Evolutionary conservation across 1,284 basidiomycete species (phyloP).

Genomic region (Tilletia caries): DNA sequence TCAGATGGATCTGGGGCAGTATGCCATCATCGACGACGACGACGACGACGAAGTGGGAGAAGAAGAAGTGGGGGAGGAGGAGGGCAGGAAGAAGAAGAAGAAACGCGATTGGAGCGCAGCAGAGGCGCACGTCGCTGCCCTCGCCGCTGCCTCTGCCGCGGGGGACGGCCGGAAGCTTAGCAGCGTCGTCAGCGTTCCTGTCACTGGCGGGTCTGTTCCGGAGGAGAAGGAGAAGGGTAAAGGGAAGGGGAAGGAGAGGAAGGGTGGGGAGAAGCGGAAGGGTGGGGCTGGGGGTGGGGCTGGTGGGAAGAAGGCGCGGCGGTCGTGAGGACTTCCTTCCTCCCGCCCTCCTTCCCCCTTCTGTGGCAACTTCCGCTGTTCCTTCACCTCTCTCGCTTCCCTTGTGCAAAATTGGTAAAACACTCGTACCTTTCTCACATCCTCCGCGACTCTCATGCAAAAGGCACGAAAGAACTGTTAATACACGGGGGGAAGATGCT

Average conservation of each 20-base stretch:
- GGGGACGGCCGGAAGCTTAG: constrained; percentile 2
- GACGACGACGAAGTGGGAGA: constrained; percentile 15
- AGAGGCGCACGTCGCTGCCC: constrained; percentile 33
- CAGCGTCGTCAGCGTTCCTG: constrained; percentile 11
- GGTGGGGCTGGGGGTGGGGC: neutral
- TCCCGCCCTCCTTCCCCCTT: too few species aligned
- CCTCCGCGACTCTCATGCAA: too few species aligned
- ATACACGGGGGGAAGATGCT: too few species aligned
- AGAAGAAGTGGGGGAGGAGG: neutral
- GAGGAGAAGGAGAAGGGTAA: neutral
- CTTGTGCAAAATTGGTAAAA: too few species aligned
- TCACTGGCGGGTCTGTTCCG: neutral
- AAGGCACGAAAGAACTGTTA: too few species aligned
- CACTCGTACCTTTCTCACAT: too few species aligned
- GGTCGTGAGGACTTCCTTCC: neutral
- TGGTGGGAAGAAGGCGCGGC: constrained; percentile 8
- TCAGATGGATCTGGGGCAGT: constrained; percentile 37
- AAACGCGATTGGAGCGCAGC: constrained; percentile 40
- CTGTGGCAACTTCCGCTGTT: too few species aligned
- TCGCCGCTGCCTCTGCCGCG: neutral
- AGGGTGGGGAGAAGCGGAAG: neutral
- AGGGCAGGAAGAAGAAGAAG: too few species aligned
- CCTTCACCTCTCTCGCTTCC: too few species aligned
- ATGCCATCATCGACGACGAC: constrained; percentile 34
- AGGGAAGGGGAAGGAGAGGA: neutral